A percentile compares a stretch with the other conserved stretches of the same genome.
Conservation (phyloP, 2,329 filamentous ascomycete species). For the Clarireedia paspali region DNA sequence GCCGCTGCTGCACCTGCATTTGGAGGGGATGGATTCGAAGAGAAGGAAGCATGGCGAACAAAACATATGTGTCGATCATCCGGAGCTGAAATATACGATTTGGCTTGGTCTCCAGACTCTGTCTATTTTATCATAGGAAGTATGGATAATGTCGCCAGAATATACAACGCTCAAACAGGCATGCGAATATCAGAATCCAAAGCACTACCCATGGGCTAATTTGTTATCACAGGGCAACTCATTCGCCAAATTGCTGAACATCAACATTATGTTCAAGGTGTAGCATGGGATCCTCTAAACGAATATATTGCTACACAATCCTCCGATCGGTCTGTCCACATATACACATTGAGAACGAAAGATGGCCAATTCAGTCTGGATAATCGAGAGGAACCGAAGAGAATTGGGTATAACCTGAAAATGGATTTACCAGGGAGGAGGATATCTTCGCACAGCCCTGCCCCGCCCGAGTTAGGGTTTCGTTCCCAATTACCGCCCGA, state of each 20-base stretch:
- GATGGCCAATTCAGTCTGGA: constrained; percentile 86
- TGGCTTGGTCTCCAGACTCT: constrained; percentile 98
- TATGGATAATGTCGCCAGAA: constrained; percentile 97
- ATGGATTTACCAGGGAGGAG: constrained; percentile 89
- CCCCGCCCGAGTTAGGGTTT: constrained; percentile 71
- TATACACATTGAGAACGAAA: constrained; percentile 93
- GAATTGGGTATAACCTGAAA: constrained; percentile 68
- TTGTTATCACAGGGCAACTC: constrained; percentile 42
- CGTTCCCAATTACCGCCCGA: constrained; percentile 56
- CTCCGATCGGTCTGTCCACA: constrained; percentile 94
- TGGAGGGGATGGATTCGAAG: constrained; percentile 78
- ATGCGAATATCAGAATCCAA: constrained; percentile 24
- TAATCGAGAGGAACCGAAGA: constrained; percentile 56
- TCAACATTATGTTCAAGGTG: constrained; percentile 96
- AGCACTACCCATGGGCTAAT: background rate
- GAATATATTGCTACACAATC: constrained; percentile 98
- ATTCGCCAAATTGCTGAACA: constrained; percentile 95
- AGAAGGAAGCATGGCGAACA: constrained; percentile 93
- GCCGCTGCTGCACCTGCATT: constrained; percentile 58
- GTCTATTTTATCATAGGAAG: constrained; percentile 95
- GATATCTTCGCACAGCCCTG: constrained; percentile 86
- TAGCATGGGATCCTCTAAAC: constrained; percentile 96
- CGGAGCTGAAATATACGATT: constrained; percentile 93
- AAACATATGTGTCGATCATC: constrained; percentile 97
- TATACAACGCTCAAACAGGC: constrained; percentile 93